Percentiles rank a stretch among this genome's conserved stretches.
These are phyloP conservation scores for Pistacia integerrima DNA, from an alignment of 345 rosid genomes.

Conservation along the genomic window DNA sequence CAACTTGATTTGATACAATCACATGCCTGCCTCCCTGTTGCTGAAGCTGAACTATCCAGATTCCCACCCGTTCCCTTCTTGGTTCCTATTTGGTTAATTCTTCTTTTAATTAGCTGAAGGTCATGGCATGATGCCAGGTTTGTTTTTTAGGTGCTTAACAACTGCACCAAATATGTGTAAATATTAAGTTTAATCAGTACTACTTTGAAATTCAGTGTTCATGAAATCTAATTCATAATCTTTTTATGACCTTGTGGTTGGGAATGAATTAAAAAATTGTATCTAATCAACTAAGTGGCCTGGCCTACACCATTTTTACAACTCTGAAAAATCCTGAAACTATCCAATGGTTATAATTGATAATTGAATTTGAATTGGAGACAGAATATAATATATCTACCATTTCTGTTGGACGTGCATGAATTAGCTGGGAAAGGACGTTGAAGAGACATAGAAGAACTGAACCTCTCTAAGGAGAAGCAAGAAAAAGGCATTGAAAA, in stretches of 20 bases:
- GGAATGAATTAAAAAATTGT: not conserved
- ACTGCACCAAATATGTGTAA: not conserved
- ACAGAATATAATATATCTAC: not conserved
- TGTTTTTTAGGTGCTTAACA: not conserved
- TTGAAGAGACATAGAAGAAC: conserved; percentile 11
- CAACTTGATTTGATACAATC: conserved; percentile 28
- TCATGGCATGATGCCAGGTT: too few relatives aligned
- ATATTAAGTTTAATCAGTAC: too few relatives aligned
- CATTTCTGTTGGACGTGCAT: not conserved
- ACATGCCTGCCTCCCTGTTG: conserved; percentile 15
- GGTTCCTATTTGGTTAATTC: not conserved
- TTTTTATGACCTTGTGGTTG: not conserved
- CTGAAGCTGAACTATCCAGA: conserved; percentile 3
- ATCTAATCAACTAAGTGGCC: not conserved
- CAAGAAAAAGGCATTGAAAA: not conserved
- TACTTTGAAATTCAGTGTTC: not conserved
- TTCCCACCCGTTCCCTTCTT: not conserved
- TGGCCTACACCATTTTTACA: not conserved
- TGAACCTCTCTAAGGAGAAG: not conserved
- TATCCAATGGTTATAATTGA: not conserved
- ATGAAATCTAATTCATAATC: not conserved
- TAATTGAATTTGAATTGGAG: not conserved
- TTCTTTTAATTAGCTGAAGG: too few relatives aligned
- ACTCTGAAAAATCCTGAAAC: not conserved
- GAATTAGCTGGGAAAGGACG: not conserved